Evolutionary conservation across 1,284 basidiomycete genomes (phyloP).

Genomic region (Cystobasidium slooffiae): DNA sequence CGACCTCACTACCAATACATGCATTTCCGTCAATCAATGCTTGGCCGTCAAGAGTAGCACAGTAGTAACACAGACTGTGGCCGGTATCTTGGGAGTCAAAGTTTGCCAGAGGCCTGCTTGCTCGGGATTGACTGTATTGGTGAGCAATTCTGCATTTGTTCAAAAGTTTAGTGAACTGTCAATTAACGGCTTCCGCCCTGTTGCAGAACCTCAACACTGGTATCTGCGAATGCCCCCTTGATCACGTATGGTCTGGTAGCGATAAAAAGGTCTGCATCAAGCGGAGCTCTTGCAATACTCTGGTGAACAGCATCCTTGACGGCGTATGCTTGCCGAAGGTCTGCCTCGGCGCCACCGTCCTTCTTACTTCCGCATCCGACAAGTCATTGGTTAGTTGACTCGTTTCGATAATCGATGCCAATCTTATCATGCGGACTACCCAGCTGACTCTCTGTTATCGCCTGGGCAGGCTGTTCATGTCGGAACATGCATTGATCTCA

Average conservation of each 20-base stretch:
- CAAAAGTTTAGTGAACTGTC: no score
- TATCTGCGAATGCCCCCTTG: conserved; percentile 14
- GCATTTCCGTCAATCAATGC: conserved; percentile 26
- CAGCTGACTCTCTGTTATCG: background rate
- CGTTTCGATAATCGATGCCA: background rate
- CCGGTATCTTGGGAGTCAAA: background rate
- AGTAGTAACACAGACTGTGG: conserved; percentile 11
- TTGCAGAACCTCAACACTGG: conserved; percentile 20
- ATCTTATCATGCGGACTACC: no score
- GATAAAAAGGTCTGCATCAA: conserved; percentile 23
- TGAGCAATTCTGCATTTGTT: background rate
- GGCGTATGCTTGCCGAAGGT: conserved; percentile 25
- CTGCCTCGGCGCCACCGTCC: conserved; percentile 1
- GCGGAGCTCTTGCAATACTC: background rate
- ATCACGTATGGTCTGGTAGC: background rate
- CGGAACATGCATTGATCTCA: conserved; percentile 33
- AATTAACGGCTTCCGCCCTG: no score
- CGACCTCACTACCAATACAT: conserved; percentile 24
- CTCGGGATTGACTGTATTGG: conserved; percentile 22
- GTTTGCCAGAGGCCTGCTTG: conserved; percentile 29
- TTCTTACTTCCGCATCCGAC: conserved; percentile 3
- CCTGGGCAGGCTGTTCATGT: background rate
- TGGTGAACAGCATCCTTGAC: conserved; percentile 9
- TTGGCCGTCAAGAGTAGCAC: conserved; percentile 24
- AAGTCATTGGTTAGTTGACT: background rate